Evolutionary conservation across 2,329 filamentous ascomycete species (phyloP), one percentile per base, ranked within the genome.

Genomic region (Paracorniculantispora psalliotae): DNA sequence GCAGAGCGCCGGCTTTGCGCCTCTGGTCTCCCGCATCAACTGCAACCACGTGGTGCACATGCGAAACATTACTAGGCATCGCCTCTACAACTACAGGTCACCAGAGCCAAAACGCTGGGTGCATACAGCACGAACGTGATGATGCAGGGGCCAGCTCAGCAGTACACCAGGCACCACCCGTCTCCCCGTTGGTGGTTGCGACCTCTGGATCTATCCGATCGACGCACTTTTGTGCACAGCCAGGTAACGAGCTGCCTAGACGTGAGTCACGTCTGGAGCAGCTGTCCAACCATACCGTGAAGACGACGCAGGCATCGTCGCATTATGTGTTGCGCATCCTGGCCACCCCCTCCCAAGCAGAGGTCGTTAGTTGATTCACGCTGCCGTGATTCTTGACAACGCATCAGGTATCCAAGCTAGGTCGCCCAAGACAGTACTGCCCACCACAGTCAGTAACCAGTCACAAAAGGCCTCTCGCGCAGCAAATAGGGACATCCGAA

Each of bases 11-110:
- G 13, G 7, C 25, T 19, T 17, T 17, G 6, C 47, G 8, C 26
- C 2, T 44, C 19, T 43, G 7, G 30, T 12, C 30, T 26, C 35
- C 43, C 43, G 30, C 17, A 26, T 37, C 53, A n/a, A 33, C 30
- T 15, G 28, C 37, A 19, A 33, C 47, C 55, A 58, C 55, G 55
- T 58, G 47, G 26, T 44, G 37, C 26, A 19, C n/a, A 43, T 26
- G 4, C 12, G 35, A 50, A 8, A 21, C 12, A 19, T 47, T 35
- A 56, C 4, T 35, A 44, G 23, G 33, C 33, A 19, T 37, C 33
- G 23, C 19, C 13, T 25, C 25, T 28, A 49, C 28, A 5, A 49
- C 47, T 25, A 21, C 10, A 33, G 26, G 47, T 49, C 47, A 33
- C 26, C n/a, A 49, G 47, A 10, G 9, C 17, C 37, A 28, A 13